Evolutionary conservation across 1,284 basidiomycete genomes (phyloP).

Genomic region (Exobasidium rhododendri): DNA sequence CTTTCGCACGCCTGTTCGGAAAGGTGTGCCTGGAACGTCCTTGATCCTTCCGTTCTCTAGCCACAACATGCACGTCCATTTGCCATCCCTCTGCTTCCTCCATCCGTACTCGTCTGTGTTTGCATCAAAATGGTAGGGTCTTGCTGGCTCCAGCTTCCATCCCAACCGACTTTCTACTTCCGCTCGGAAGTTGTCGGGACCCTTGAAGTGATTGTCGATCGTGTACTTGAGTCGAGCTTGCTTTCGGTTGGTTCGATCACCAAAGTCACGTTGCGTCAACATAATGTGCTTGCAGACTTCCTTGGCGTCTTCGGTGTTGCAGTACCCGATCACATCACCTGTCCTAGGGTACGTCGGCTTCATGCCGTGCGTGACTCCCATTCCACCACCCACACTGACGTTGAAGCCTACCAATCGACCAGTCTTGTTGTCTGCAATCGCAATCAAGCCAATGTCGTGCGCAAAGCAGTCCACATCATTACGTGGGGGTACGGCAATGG

Average conservation of each 20-base stretch:
- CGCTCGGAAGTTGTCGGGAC: conserved; percentile 63
- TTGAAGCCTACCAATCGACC: conserved; percentile 57
- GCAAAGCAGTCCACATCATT: conserved; percentile 96
- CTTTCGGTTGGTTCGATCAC: conserved; percentile 71
- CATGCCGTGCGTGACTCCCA: conserved; percentile 98
- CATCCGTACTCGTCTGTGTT: conserved; percentile 96
- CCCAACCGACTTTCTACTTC: conserved; percentile 89
- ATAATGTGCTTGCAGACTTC: conserved; percentile 88
- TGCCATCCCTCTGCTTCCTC: conserved; percentile 80
- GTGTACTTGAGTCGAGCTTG: conserved; percentile 77
- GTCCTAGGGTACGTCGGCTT: conserved; percentile 97
- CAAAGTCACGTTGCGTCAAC: conserved; percentile 90
- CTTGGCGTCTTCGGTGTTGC: conserved; percentile 79
- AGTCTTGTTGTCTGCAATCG: conserved; percentile 69
- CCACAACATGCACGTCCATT: conserved; percentile 87
- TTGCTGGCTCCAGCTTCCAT: conserved; percentile 70
- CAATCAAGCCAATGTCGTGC: conserved; percentile 93
- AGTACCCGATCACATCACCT: conserved; percentile 86
- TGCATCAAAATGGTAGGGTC: conserved; percentile 76
- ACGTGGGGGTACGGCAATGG: conserved; percentile 89
- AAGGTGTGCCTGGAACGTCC: conserved; percentile 82
- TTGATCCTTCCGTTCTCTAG: conserved; percentile 97
- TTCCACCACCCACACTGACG: conserved; percentile 71
- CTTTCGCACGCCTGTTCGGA: conserved; percentile 88
- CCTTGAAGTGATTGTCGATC: conserved; percentile 80